Percentiles rank a stretch among this genome's conserved stretches.
Conservation (phyloP, 495 filamentous ascomycete genomes). For the Penicillium riverlandense region DNA sequence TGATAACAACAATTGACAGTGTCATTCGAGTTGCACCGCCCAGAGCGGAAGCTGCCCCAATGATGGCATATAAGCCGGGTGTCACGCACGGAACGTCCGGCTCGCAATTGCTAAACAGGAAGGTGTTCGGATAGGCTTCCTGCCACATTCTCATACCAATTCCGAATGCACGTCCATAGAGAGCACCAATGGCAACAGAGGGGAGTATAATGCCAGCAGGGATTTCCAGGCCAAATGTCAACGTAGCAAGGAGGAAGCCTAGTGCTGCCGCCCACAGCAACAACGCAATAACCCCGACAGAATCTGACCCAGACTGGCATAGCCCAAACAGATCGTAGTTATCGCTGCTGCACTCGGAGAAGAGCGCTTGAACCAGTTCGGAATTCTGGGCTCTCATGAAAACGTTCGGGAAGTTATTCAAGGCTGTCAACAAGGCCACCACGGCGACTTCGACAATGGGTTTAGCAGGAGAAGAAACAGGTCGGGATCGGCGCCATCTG, state of each 20-base stretch:
- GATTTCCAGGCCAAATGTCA: constrained; percentile 95
- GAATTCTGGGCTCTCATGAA: constrained; percentile 92
- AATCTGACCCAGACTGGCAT: constrained; percentile 67
- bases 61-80: constrained; percentile 91
- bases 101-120: constrained; percentile 74
- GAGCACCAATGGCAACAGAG: constrained; percentile 92
- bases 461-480: constrained; percentile 27
- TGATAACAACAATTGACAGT: constrained; percentile 94
- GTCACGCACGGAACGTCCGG: constrained; percentile 88
- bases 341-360: constrained; percentile 77
- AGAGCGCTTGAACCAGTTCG: constrained; percentile 85
- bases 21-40: constrained; percentile 99
- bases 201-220: constrained; percentile 95
- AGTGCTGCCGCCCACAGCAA: constrained; percentile 72
- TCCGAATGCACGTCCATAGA: constrained; percentile 86
- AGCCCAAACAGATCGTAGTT: constrained; percentile 80
- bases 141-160: constrained; percentile 89
- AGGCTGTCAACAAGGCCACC: constrained; percentile 69
- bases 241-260: constrained; percentile 76
- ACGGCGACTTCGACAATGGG: constrained; percentile 71
- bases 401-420: constrained; percentile 90
- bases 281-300: constrained; percentile 68
- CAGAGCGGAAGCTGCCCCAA: constrained; percentile 91
- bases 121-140: constrained; percentile 62
- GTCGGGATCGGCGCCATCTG: constrained; percentile 62